These are phyloP conservation scores for Zea luxurians DNA, from an alignment of 176 grass and related monocot species.

Conservation along the genomic window DNA sequence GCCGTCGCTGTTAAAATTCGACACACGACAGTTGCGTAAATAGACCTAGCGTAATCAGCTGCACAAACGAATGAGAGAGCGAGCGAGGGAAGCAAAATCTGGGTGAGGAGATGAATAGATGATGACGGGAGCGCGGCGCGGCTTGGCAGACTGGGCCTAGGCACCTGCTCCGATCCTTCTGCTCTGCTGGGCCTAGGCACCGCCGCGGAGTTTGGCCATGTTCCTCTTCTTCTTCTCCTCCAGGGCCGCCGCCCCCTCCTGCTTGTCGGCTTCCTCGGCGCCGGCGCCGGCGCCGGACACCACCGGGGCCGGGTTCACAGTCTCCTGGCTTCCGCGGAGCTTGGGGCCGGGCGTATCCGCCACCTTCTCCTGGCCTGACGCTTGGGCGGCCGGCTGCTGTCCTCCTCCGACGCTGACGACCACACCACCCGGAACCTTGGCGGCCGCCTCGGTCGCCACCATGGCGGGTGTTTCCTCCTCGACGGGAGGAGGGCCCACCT, in stretches of 20 bases:
- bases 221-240: conserved; percentile 1
- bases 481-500: background rate
- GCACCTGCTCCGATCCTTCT: background rate
- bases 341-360: background rate
- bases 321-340: background rate
- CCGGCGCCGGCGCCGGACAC: background rate
- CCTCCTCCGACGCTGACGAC: background rate
- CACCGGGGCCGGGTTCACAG: background rate
- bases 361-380: background rate
- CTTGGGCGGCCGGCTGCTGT: background rate
- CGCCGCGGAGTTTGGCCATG: background rate
- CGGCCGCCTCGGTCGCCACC: background rate
- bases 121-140: background rate
- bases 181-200: background rate
- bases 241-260: background rate
- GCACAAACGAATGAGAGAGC: background rate
- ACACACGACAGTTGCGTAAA: conserved; percentile 31
- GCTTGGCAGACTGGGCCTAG: background rate
- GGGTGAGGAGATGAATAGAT: background rate
- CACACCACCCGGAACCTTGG: background rate
- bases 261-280: background rate
- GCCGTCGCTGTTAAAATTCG: conserved; percentile 38
- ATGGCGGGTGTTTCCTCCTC: background rate
- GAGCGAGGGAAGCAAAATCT: background rate
- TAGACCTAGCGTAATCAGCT: conserved; percentile 33